Percentiles rank a stretch among this genome's conserved stretches.
Evolutionary conservation across 495 filamentous ascomycete species (phyloP).

Genomic region (Tuber magnatum): DNA sequence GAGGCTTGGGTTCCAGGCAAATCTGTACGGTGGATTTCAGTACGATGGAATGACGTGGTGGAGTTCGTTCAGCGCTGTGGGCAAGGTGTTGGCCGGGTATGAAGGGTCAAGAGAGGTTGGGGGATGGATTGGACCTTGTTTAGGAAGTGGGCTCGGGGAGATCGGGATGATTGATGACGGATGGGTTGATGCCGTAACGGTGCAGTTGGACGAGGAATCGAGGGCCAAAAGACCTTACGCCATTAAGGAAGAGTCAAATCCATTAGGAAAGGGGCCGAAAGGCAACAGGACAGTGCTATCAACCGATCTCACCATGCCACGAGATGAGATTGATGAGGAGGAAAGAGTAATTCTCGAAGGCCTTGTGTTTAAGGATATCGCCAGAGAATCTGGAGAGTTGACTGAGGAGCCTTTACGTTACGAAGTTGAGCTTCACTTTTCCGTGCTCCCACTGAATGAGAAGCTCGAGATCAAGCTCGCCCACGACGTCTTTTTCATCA

Average conservation of each 20-base stretch:
- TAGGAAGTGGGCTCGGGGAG: slow-evolving; percentile 20
- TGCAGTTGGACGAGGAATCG: slow-evolving; percentile 18
- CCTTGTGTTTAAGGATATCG: slow-evolving; percentile 12
- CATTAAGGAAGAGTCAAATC: slow-evolving; percentile 28
- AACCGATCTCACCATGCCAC: slow-evolving; percentile 27
- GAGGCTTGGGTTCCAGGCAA: slow-evolving; percentile 59
- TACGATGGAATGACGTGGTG: slow-evolving; percentile 67
- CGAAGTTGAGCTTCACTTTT: slow-evolving; percentile 27
- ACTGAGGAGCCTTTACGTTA: slow-evolving; percentile 15
- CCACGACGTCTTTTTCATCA: slow-evolving; percentile 30
- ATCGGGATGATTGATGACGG: slow-evolving; percentile 27
- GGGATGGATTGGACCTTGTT: slow-evolving; percentile 38
- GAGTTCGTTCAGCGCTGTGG: slow-evolving; percentile 72
- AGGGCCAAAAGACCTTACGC: slow-evolving; percentile 29
- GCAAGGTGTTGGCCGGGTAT: slow-evolving; percentile 62
- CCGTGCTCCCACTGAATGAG: slow-evolving; percentile 10
- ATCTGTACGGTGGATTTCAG: slow-evolving; percentile 71
- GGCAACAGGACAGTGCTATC: slow-evolving; percentile 18
- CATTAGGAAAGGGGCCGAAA: slow-evolving; percentile 21
- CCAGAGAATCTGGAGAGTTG: slow-evolving; percentile 3
- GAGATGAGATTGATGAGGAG: slow-evolving; percentile 8
- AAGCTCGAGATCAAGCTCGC: slow-evolving; percentile 18
- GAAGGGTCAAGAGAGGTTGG: slow-evolving; percentile 53
- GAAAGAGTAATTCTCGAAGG: slow-evolving; percentile 21
- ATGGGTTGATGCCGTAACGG: slow-evolving; percentile 32